Conservation (phyloP, 2,329 filamentous ascomycete species). For the Paecilomyces variotii region DNA sequence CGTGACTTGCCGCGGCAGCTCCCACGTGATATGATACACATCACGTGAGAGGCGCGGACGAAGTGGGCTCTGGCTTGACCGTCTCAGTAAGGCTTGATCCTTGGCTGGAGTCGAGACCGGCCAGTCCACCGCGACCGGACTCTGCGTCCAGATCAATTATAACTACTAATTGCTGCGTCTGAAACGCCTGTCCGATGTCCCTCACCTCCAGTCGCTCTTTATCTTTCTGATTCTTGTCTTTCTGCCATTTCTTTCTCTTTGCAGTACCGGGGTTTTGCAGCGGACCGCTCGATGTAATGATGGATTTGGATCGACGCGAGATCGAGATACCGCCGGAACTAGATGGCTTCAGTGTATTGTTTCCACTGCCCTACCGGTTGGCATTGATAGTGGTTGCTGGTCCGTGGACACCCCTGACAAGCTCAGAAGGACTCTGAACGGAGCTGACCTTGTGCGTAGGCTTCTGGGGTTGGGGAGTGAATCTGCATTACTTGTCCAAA, state of each 20-base stretch:
- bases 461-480: conserved; percentile 90
- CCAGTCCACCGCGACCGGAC: not conserved
- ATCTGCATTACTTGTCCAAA: conserved; percentile 76
- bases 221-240: conserved; percentile 5
- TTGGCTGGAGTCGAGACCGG: not conserved
- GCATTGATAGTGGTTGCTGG: conserved; percentile 78
- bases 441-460: conserved; percentile 43
- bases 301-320: conserved; percentile 33
- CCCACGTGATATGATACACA: not conserved
- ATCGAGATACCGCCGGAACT: conserved; percentile 36
- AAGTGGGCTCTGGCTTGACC: not conserved
- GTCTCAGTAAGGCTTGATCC: not conserved
- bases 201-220: conserved; percentile 32
- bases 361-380: conserved; percentile 84
- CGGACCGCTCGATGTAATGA: conserved; percentile 28
- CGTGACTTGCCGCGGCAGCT: conserved; percentile 3
- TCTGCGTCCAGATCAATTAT: conserved; percentile 11
- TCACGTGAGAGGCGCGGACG: not conserved
- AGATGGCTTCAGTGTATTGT: conserved; percentile 77
- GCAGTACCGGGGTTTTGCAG: conserved; percentile 9
- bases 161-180: not conserved
- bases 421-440: not conserved
- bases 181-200: conserved; percentile 5
- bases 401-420: conserved; percentile 34
- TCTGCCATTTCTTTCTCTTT: conserved; percentile 2